Conservation (phyloP, 148 eudicot genomes). For the Rhododendron molle region DNA sequence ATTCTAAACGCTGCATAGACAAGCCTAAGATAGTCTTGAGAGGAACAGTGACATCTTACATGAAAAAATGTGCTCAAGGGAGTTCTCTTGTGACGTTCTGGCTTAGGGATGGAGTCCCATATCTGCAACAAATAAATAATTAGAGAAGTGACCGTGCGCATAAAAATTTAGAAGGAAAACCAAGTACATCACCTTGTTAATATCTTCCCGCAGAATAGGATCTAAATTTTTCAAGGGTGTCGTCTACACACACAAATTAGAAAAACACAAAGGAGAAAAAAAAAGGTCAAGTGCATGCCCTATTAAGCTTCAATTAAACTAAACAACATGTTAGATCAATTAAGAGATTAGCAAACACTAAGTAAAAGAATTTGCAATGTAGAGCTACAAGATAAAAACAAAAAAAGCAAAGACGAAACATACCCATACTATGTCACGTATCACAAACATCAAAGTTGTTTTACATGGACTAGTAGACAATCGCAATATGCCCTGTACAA, state of each 20-base stretch:
- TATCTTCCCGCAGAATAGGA: too few species aligned
- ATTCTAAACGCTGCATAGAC: too few species aligned
- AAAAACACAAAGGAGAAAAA: background rate
- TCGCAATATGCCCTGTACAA: background rate
- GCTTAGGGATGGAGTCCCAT: conserved; percentile 97
- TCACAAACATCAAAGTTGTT: conserved; percentile 93
- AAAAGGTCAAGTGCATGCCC: background rate
- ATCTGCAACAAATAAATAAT: conserved; percentile 37
- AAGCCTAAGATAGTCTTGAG: conserved; percentile 13
- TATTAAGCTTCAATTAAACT: background rate
- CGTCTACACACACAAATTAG: conserved; percentile 38
- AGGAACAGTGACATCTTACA: conserved; percentile 44
- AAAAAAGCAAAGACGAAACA: background rate
- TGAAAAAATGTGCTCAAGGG: conserved; percentile 85
- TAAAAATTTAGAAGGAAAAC: background rate
- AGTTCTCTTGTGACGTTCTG: conserved; percentile 75
- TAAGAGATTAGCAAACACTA: background rate
- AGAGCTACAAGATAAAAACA: background rate
- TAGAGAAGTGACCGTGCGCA: background rate
- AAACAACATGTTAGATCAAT: background rate
- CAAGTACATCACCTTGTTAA: conserved; percentile 58
- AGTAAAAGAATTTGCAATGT: background rate
- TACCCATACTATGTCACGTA: conserved; percentile 89
- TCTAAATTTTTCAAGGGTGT: too few species aligned
- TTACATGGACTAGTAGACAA: conserved; percentile 88